A percentile compares a stretch with the other conserved stretches of the same genome.
Evolutionary conservation across 331 rosid species (phyloP).

Genomic region (Malus hybrid): DNA sequence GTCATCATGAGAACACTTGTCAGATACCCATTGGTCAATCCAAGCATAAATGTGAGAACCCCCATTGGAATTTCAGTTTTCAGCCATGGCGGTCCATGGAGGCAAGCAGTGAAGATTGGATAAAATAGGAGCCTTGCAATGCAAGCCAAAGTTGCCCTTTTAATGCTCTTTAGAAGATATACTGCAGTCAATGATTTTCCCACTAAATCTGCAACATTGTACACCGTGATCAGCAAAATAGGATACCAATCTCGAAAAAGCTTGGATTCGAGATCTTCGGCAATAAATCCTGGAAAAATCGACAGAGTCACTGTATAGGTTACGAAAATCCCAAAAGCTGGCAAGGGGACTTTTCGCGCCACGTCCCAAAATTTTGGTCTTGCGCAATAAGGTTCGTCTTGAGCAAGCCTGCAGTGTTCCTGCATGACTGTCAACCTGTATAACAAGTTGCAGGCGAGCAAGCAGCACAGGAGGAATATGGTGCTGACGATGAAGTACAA

Average conservation of each 20-base stretch:
- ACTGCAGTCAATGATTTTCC: conserved; percentile 80
- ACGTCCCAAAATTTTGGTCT: conserved; percentile 48
- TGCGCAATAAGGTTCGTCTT: conserved; percentile 29
- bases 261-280: conserved; percentile 67
- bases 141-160: conserved; percentile 56
- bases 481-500: conserved; percentile 72
- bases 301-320: conserved; percentile 75
- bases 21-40: conserved; percentile 69
- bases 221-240: conserved; percentile 64
- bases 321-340: conserved; percentile 62
- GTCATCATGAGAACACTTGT: conserved; percentile 81
- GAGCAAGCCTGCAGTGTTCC: conserved; percentile 32
- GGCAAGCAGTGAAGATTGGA: conserved; percentile 69
- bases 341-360: conserved; percentile 45
- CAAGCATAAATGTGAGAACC: conserved; percentile 64
- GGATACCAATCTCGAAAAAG: conserved; percentile 84
- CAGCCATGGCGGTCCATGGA: conserved; percentile 78
- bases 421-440: conserved; percentile 73
- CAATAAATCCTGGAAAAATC: conserved; percentile 80
- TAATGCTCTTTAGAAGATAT: conserved; percentile 44
- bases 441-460: conserved; percentile 59
- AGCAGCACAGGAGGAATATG: conserved; percentile 62
- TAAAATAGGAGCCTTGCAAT: conserved; percentile 57
- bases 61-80: conserved; percentile 60
- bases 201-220: conserved; percentile 62